Evolutionary conservation across 2,329 filamentous ascomycete species (phyloP).

Genomic region (Plectosphaerella sp.): DNA sequence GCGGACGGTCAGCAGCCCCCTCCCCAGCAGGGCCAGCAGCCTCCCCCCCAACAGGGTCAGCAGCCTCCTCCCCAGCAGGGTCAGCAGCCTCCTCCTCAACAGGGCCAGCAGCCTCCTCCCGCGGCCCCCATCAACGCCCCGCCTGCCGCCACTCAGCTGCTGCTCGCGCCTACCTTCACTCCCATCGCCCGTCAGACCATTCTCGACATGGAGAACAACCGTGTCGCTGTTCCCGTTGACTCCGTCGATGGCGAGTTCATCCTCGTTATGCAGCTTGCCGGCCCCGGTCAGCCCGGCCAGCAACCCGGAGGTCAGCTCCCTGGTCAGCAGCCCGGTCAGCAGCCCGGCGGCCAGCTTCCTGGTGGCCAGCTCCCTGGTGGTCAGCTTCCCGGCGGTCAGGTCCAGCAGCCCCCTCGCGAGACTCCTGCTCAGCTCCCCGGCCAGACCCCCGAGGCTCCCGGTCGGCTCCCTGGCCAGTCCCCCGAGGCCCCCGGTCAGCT

Average conservation of each 20-base stretch:
- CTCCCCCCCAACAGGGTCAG: not conserved
- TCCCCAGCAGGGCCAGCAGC: not conserved
- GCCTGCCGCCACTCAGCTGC: conserved; percentile 14
- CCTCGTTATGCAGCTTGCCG: conserved; percentile 13
- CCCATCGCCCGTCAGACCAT: conserved; percentile 11
- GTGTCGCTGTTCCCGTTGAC: conserved; percentile 13
- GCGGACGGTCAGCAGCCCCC: not conserved
- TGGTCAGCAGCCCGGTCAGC: not conserved
- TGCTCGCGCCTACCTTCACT: conserved; percentile 15
- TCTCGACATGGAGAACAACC: conserved; percentile 12
- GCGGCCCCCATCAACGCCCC: not conserved
- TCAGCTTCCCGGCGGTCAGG: not conserved
- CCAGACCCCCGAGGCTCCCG: not conserved
- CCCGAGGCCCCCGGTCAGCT: not conserved
- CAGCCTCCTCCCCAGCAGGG: conserved; percentile 1
- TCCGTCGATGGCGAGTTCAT: conserved; percentile 16
- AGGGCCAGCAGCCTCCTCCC: conserved; percentile 1
- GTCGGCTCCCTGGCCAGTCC: not conserved
- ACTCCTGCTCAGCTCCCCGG: not conserved
- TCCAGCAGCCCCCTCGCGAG: conserved; percentile 2
- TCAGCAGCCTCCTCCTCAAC: not conserved
- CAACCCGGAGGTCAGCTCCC: not conserved
- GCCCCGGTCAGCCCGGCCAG: conserved; percentile 5
- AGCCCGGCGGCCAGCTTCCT: not conserved
- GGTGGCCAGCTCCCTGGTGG: not conserved